These are phyloP conservation scores for Claviceps lovelessii DNA, from an alignment of 2,329 filamentous ascomycete genomes.

Conservation along the genomic window DNA sequence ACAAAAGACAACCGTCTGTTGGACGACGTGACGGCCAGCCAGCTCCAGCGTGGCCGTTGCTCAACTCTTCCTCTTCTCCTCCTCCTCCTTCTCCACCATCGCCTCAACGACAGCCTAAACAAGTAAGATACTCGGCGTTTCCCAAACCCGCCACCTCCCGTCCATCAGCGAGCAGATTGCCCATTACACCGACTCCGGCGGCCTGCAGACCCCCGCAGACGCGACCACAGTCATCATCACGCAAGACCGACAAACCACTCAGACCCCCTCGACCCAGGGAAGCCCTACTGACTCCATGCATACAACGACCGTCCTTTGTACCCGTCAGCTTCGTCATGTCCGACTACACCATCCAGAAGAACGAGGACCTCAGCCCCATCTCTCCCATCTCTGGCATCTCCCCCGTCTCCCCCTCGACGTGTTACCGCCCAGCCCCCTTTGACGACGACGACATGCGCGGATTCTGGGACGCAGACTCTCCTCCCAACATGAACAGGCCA, in stretches of 20 bases:
- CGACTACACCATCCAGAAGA: not conserved
- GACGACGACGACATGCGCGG: not conserved
- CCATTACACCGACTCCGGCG: not conserved
- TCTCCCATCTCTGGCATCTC: slow-evolving; percentile 10
- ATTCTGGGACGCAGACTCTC: not conserved
- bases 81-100: not conserved
- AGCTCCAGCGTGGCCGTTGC: slow-evolving; percentile 14
- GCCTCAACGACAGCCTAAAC: slow-evolving; percentile 7
- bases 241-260: slow-evolving; percentile 9
- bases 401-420: slow-evolving; percentile 7
- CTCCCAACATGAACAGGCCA: not conserved
- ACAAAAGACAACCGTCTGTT: slow-evolving; percentile 5
- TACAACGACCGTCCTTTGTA: slow-evolving; percentile 6
- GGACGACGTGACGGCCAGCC: slow-evolving; percentile 5
- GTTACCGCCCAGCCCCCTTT: not conserved
- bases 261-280: slow-evolving; percentile 18
- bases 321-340: slow-evolving; percentile 1
- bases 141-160: slow-evolving; percentile 18
- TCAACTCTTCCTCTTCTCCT: slow-evolving; percentile 7
- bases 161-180: slow-evolving; percentile 2
- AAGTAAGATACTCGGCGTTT: slow-evolving; percentile 27
- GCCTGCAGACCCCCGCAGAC: not conserved
- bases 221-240: not conserved
- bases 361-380: not conserved
- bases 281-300: slow-evolving; percentile 11